Base-by-base conservation (phyloP, 257 asterid genomes). In the Solanum acaule region DNA sequence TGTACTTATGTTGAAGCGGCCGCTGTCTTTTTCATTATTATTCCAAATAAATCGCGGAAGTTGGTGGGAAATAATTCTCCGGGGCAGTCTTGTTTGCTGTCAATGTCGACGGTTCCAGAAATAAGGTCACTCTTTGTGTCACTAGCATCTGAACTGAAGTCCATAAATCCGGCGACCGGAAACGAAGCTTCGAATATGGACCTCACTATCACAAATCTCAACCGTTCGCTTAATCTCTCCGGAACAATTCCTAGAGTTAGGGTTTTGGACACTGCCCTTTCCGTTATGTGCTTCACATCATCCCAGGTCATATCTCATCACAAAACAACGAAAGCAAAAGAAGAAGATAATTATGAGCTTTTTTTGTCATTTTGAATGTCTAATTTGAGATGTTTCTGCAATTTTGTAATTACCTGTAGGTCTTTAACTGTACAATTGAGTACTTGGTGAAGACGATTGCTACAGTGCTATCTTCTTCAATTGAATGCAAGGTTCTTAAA, bases 271-370 rank as follows among this genome's bases (percentile, higher is more conserved):
- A 90, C 96, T 44, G 94, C 98, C 31, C 96, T 96, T 61, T 94
- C 98, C 87, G 93, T 92, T 89, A 89, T 95, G 98, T 91, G 97
- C 94, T 93, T 94, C 93, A 88, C 94, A 13, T 94, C 94, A 75
- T 95, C 96, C 27, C 95, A 94, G 98, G 98, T 94, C 86, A 61
- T 25, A 40, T 70, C 27, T 86, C 35, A 22, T 67, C 85, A 83
- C 77, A 44, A 65, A 76, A 52, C 56, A 59, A 35, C 18, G 25
- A 38, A 25, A 2, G 34, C 6, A 68, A 68, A 68, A 71, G 27
- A 27, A 20, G 33, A 10, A 40, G 83, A 86, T n/a, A 25, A 29
- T 40, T 34, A 72, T 72, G 84, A 77, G 12, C 4, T 6, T 67
- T 25, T 23, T 22, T 5, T 13, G n/a, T 23, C 70, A 15, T 49